phyloP scores from a whole-genome alignment of 1,139 yeast species.

The Geotrichum fermentans region DNA sequence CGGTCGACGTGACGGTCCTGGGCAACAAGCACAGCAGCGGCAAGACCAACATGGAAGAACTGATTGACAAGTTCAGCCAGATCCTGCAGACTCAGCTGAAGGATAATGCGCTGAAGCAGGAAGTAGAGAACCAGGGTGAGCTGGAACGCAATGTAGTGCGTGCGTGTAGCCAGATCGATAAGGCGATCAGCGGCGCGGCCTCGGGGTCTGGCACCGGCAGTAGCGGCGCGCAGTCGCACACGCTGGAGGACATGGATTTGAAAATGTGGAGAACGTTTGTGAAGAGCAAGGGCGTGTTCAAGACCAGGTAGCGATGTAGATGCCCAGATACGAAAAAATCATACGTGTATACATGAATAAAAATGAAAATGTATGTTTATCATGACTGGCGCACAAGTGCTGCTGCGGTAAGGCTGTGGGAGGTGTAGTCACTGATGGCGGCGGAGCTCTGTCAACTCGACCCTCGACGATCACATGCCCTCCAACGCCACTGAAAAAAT shows the following conservation, averaged over 20 bases:
- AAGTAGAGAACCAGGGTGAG: constrained; percentile 45
- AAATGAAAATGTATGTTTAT: no score
- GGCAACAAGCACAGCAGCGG: constrained; percentile 10
- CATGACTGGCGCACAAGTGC: no score
- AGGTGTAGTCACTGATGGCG: no score
- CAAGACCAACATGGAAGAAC: constrained; percentile 24
- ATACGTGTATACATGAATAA: no score
- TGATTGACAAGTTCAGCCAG: constrained; percentile 37
- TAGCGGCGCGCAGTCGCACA: neutral
- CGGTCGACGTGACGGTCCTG: constrained; percentile 25
- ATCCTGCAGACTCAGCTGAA: constrained; percentile 40
- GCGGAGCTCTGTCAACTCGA: no score
- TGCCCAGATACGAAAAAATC: no score
- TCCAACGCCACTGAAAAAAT: no score
- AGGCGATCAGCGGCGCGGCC: constrained; percentile 21
- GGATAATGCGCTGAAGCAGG: constrained; percentile 50
- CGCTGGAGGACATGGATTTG: constrained; percentile 5
- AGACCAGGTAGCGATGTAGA: no score
- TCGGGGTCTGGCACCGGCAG: neutral
- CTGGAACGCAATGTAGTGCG: constrained; percentile 31
- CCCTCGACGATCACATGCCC: no score
- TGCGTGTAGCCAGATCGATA: constrained; percentile 26
- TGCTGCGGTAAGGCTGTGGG: no score
- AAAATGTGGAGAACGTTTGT: constrained; percentile 4
- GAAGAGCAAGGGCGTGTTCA: neutral